phyloP scores from a whole-genome alignment of 2,329 filamentous ascomycete genomes.

The Ophiostoma fasciatum region DNA sequence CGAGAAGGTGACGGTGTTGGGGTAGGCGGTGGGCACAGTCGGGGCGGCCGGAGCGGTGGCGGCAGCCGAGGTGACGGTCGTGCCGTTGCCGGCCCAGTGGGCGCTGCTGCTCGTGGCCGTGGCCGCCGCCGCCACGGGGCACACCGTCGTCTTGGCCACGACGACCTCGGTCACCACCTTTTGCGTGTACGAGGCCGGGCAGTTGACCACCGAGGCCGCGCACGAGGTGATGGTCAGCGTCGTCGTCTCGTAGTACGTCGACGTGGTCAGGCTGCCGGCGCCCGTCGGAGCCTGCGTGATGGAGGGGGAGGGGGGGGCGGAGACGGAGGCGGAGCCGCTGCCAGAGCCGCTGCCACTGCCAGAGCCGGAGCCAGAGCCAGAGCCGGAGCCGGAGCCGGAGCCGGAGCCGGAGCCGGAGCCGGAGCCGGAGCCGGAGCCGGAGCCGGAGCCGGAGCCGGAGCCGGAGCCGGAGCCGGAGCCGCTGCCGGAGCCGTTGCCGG shows the following conservation, averaged over 20 bases:
- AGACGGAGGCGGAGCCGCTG: too few species aligned
- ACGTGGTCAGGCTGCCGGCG: constrained; percentile 10
- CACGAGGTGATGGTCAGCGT: constrained; percentile 18
- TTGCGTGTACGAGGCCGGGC: constrained; percentile 17
- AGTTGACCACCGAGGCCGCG: constrained; percentile 17
- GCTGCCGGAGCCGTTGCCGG: too few species aligned
- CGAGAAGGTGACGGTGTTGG: constrained; percentile 9
- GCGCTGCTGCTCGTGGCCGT: constrained; percentile 3
- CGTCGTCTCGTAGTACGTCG: constrained; percentile 14
- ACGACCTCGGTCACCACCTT: constrained; percentile 16
- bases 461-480: not conserved
- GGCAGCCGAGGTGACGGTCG: too few species aligned
- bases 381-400: not conserved
- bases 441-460: constrained; percentile 1
- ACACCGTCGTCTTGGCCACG: constrained; percentile 15
- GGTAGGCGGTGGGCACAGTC: not conserved
- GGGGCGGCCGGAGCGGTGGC: too few species aligned
- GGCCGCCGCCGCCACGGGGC: constrained; percentile 12
- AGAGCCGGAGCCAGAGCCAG: not conserved
- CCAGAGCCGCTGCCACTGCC: too few species aligned
- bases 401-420: not conserved
- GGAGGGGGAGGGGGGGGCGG: not conserved
- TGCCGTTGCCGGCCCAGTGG: constrained; percentile 3
- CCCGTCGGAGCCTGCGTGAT: too few species aligned
- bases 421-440: constrained; percentile 1